phyloP scores from a whole-genome alignment of 805 yeast species.

The Ogataea neopini region DNA sequence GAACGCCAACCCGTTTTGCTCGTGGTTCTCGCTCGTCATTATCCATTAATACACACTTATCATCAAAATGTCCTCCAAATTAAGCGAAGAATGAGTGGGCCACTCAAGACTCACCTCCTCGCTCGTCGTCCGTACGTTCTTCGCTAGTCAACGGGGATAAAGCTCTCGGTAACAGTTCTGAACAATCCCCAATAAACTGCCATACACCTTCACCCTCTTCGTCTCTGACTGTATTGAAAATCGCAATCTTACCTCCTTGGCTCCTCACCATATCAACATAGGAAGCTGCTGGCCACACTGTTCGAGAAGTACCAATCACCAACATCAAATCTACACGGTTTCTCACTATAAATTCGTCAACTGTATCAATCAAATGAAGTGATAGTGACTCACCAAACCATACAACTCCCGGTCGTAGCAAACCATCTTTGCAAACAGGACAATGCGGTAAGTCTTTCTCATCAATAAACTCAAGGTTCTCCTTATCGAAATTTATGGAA shows the following conservation, averaged over 20 bases:
- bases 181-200: slow-evolving; percentile 83
- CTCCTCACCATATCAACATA: slow-evolving; percentile 74
- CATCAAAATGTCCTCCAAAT: too few species aligned
- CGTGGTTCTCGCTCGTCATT: too few species aligned
- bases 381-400: slow-evolving; percentile 95
- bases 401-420: slow-evolving; percentile 85
- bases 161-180: slow-evolving; percentile 66
- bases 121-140: too few species aligned
- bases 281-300: slow-evolving; percentile 91
- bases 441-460: slow-evolving; percentile 67
- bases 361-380: slow-evolving; percentile 56
- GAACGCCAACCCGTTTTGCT: too few species aligned
- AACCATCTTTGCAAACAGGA: slow-evolving; percentile 66
- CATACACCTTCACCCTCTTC: slow-evolving; percentile 46
- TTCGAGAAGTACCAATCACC: slow-evolving; percentile 83
- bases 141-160: slow-evolving; percentile 47
- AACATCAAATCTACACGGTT: slow-evolving; percentile 67
- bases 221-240: slow-evolving; percentile 70
- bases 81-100: too few species aligned
- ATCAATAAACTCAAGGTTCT: slow-evolving; percentile 40
- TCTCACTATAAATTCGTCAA: slow-evolving; percentile 67
- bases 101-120: too few species aligned
- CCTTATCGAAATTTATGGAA: slow-evolving; percentile 12
- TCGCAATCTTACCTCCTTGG: slow-evolving; percentile 80
- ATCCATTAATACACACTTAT: background rate